Evolutionary conservation across 2,329 filamentous ascomycete genomes (phyloP).

Genomic region (Pseudophaeomoniella oleicola): DNA sequence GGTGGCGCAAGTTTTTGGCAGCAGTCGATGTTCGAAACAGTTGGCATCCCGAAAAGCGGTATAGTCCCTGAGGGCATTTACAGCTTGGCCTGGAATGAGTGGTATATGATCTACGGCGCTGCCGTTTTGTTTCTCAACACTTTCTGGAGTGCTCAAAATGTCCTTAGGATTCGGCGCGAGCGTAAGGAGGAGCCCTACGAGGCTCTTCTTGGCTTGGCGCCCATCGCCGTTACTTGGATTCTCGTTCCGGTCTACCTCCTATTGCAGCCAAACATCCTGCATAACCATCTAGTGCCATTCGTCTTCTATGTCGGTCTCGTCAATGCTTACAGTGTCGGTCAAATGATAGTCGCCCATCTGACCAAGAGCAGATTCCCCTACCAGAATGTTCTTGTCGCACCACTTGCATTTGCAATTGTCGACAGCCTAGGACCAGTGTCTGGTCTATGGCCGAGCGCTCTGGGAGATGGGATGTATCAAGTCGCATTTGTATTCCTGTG

Average conservation of each 20-base stretch:
- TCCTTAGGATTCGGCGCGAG: slow-evolving; percentile 64
- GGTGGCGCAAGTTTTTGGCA: slow-evolving; percentile 92
- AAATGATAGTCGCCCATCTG: slow-evolving; percentile 90
- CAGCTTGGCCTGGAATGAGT: slow-evolving; percentile 73
- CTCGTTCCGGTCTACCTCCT: slow-evolving; percentile 66
- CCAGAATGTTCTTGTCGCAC: slow-evolving; percentile 69
- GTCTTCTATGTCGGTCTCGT: slow-evolving; percentile 74
- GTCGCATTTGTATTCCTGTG: slow-evolving; percentile 83
- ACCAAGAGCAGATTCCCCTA: slow-evolving; percentile 81
- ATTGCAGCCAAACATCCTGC: slow-evolving; percentile 71
- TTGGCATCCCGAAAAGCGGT: slow-evolving; percentile 50
- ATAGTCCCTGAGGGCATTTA: slow-evolving; percentile 60
- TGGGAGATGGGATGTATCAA: slow-evolving; percentile 70
- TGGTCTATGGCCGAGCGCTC: slow-evolving; percentile 57
- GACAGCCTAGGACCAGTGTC: slow-evolving; percentile 65
- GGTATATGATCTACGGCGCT: slow-evolving; percentile 79
- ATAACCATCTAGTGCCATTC: slow-evolving; percentile 77
- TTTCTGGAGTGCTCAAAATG: slow-evolving; percentile 56
- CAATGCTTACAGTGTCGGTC: slow-evolving; percentile 88
- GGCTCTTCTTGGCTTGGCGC: slow-evolving; percentile 65
- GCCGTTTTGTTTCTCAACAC: slow-evolving; percentile 78
- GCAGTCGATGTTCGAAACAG: slow-evolving; percentile 56
- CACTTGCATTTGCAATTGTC: slow-evolving; percentile 61
- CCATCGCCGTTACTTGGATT: slow-evolving; percentile 65
- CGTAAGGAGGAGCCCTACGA: slow-evolving; percentile 51